These are phyloP conservation scores for Ehretia macrophylla DNA, from an alignment of 257 asterid species.

Conservation along the genomic window DNA sequence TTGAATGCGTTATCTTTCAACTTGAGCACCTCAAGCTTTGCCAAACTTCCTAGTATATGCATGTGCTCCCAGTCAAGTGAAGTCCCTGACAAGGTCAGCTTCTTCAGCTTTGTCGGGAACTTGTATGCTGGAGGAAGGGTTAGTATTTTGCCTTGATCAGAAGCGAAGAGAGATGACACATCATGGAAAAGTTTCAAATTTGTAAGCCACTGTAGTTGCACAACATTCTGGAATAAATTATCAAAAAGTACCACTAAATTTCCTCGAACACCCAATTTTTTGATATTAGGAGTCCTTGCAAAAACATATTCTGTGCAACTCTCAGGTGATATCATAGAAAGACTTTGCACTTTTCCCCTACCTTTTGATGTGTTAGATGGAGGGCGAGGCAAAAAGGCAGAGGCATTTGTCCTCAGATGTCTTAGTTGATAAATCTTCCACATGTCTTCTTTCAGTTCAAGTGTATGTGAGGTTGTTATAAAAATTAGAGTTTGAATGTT, in stretches of 20 bases:
- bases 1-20: no score
- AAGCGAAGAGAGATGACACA: no score
- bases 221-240: slow-evolving; percentile 8
- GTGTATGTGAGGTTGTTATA: slow-evolving; percentile 11
- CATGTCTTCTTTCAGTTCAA: slow-evolving; percentile 22
- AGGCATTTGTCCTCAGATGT: no score
- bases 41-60: slow-evolving; percentile 23
- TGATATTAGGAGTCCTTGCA: slow-evolving; percentile 13
- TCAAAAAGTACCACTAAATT: not conserved
- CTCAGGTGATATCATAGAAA: slow-evolving; percentile 23
- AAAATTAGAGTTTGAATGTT: slow-evolving; percentile 34
- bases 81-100: slow-evolving; percentile 23
- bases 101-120: slow-evolving; percentile 31
- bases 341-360: slow-evolving; percentile 29
- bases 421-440: slow-evolving; percentile 37
- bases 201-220: slow-evolving; percentile 8
- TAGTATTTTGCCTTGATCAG: not conserved
- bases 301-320: slow-evolving; percentile 24
- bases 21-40: no score
- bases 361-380: no score
- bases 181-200: slow-evolving; percentile 39
- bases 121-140: slow-evolving; percentile 13
- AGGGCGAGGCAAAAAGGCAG: no score
- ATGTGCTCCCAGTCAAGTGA: slow-evolving; percentile 32
- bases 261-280: slow-evolving; percentile 29